A percentile compares a stretch with the other conserved stretches of the same genome.
Conservation (phyloP, 495 filamentous ascomycete species). For the Trichoderma gamsii region DNA sequence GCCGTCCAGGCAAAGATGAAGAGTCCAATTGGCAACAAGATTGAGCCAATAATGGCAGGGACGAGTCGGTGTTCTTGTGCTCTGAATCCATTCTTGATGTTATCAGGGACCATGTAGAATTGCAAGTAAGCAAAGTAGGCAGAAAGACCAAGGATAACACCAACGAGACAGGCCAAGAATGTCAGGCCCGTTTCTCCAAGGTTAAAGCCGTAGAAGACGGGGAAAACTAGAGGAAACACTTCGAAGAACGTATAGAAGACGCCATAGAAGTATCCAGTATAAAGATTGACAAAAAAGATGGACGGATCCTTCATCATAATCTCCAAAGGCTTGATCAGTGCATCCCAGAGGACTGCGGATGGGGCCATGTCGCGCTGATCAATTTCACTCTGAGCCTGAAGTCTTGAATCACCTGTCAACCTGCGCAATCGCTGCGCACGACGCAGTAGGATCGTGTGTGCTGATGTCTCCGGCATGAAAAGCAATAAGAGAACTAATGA, state of each 20-base stretch:
- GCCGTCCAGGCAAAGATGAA: slow-evolving; percentile 38
- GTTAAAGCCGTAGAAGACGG: neutral
- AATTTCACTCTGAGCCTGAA: slow-evolving; percentile 1
- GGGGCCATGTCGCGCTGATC: neutral
- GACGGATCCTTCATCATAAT: slow-evolving; percentile 1
- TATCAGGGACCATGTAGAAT: neutral
- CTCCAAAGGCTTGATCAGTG: neutral
- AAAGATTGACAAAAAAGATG: neutral
- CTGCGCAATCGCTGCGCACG: neutral
- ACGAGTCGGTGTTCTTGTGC: slow-evolving; percentile 5
- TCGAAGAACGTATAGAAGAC: slow-evolving; percentile 6
- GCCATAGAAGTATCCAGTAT: slow-evolving; percentile 7
- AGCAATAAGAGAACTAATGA: neutral
- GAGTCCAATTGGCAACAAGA: slow-evolving; percentile 13
- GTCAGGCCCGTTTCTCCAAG: neutral
- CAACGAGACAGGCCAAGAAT: neutral
- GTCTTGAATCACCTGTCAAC: neutral
- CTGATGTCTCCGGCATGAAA: neutral
- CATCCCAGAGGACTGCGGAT: neutral
- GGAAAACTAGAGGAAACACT: neutral
- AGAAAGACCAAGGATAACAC: neutral
- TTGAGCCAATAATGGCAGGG: neutral
- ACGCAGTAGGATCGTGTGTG: neutral
- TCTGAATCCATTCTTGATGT: neutral
- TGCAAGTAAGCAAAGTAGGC: slow-evolving; percentile 2